Conservation (phyloP, 169 alveolate genomes). For the Theileria orientalis region DNA sequence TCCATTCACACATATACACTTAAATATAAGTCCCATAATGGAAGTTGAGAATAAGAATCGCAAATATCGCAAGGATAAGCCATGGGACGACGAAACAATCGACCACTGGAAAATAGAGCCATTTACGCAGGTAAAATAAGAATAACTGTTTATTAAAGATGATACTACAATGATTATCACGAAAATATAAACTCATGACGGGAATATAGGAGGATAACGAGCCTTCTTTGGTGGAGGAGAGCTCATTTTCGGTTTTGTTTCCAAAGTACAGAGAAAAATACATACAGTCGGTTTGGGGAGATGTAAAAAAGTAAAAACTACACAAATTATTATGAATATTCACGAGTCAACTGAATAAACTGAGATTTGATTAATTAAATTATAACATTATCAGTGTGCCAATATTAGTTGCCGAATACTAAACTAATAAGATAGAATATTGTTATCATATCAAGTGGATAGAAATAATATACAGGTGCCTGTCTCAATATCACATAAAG, state of each 20-base stretch:
- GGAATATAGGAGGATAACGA: constrained; percentile 79
- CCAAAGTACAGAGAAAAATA: constrained; percentile 98
- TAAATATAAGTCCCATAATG: not conserved
- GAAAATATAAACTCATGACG: not conserved
- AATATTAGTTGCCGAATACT: not conserved
- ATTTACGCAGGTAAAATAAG: constrained; percentile 76
- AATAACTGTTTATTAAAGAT: constrained; percentile 15
- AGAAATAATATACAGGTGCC: constrained; percentile 56
- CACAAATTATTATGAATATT: not conserved
- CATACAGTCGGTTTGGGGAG: constrained; percentile 95
- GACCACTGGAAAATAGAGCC: constrained; percentile 97
- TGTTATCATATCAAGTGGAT: not conserved
- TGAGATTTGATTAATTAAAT: too few relatives aligned
- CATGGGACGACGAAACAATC: constrained; percentile 98
- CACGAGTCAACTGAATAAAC: too few relatives aligned
- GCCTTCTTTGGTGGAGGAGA: constrained; percentile 88
- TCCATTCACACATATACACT: not conserved
- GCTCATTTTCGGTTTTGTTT: constrained; percentile 95
- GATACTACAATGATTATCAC: too few relatives aligned
- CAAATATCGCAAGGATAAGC: constrained; percentile 95
- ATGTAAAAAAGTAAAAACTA: constrained; percentile 82
- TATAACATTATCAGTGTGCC: too few relatives aligned
- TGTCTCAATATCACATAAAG: constrained; percentile 86
- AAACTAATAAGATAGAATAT: not conserved
- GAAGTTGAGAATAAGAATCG: constrained; percentile 64